Percentiles rank a stretch among this genome's conserved stretches.
These are phyloP conservation scores for Acorus calamus DNA, from an alignment of 106 monocot species.

Conservation along the genomic window DNA sequence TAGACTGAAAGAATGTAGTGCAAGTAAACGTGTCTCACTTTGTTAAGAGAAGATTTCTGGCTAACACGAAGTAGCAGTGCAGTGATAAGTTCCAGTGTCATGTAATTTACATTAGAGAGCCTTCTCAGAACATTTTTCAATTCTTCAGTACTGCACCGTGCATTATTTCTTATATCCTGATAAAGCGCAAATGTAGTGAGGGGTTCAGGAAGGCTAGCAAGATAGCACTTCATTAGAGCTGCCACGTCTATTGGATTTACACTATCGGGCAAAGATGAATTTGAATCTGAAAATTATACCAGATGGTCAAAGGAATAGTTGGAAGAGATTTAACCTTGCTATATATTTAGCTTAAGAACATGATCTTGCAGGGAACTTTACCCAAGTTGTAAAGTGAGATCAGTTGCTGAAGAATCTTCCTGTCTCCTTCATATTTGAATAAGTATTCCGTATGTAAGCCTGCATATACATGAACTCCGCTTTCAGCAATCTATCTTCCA, in stretches of 20 bases:
- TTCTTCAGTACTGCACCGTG: constrained; percentile 58
- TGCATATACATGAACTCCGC: constrained; percentile 7
- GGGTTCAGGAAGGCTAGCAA: constrained; percentile 89
- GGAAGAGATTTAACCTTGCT: neutral
- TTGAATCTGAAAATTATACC: constrained; percentile 49
- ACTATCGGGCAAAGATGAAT: constrained; percentile 70
- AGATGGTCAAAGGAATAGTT: too few species aligned
- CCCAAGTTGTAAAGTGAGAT: constrained; percentile 86
- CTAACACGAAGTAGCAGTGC: constrained; percentile 78
- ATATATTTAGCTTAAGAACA: neutral
- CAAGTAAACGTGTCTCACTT: constrained; percentile 27
- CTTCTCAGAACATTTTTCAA: constrained; percentile 71
- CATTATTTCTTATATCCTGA: constrained; percentile 56
- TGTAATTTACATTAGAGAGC: constrained; percentile 78
- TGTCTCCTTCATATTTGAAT: constrained; percentile 78
- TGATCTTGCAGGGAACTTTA: constrained; percentile 5
- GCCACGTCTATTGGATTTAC: constrained; percentile 58
- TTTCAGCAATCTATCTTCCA: constrained; percentile 4
- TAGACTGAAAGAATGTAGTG: too few species aligned
- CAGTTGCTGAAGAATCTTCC: constrained; percentile 49
- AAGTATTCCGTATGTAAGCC: constrained; percentile 65
- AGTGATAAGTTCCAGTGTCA: constrained; percentile 77
- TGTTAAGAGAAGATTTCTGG: constrained; percentile 82
- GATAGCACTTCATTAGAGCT: constrained; percentile 71
- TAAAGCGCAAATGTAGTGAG: constrained; percentile 71